phyloP scores from a whole-genome alignment of 177 flowering plant species.

The Tripterygium wilfordii region DNA sequence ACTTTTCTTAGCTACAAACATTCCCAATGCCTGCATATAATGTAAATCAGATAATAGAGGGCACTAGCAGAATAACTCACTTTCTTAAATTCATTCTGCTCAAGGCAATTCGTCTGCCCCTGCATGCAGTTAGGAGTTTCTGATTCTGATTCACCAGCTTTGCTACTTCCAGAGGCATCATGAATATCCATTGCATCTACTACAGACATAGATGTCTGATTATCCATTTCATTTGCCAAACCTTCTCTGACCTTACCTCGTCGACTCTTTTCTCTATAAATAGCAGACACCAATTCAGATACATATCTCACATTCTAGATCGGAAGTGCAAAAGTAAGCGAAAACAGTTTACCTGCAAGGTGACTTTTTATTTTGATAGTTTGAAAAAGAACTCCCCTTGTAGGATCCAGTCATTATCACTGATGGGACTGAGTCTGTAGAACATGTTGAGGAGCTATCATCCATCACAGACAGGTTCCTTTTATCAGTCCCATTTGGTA shows the following conservation, averaged over 20 bases:
- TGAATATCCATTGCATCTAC: slow-evolving; percentile 25
- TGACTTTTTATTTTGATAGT: slow-evolving; percentile 40
- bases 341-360: slow-evolving; percentile 51
- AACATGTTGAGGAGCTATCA: slow-evolving; percentile 97
- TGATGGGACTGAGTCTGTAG: slow-evolving; percentile 88
- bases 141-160: slow-evolving; percentile 36
- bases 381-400: slow-evolving; percentile 43
- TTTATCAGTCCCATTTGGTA: slow-evolving; percentile 63
- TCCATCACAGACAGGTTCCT: slow-evolving; percentile 63
- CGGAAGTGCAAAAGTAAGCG: neutral
- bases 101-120: slow-evolving; percentile 36
- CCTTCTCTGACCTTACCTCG: slow-evolving; percentile 30
- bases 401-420: slow-evolving; percentile 52
- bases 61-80: too few species aligned
- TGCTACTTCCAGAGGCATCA: slow-evolving; percentile 39
- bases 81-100: slow-evolving; percentile 48
- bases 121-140: slow-evolving; percentile 38
- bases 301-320: neutral
- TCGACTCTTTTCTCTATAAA: slow-evolving; percentile 55
- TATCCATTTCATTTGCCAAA: slow-evolving; percentile 37
- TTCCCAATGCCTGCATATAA: too few species aligned
- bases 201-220: slow-evolving; percentile 33
- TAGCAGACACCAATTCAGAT: slow-evolving; percentile 6
- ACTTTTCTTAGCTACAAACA: too few species aligned
- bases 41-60: too few species aligned